phyloP scores from a whole-genome alignment of 768 basidiomycete species.

The Infundibulicybe gibba region DNA sequence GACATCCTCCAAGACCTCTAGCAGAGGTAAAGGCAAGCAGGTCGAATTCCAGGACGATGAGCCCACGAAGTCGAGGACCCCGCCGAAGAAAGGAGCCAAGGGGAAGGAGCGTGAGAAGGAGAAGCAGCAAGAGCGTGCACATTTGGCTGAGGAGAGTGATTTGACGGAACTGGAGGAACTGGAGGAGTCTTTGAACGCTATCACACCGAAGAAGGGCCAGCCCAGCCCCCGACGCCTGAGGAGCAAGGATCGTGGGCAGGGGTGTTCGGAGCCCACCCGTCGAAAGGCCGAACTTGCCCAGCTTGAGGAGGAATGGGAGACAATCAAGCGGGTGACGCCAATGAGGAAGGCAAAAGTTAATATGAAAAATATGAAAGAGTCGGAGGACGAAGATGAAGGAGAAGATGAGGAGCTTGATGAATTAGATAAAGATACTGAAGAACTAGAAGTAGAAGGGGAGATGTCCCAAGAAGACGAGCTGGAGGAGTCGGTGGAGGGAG shows the following conservation, averaged over 20 bases:
- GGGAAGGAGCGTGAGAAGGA: conserved; percentile 24
- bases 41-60: conserved; percentile 65
- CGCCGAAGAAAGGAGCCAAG: conserved; percentile 22
- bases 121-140: conserved; percentile 16
- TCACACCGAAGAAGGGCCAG: conserved; percentile 17
- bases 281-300: conserved; percentile 10
- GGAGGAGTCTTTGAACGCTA: conserved; percentile 27
- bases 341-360: conserved; percentile 52
- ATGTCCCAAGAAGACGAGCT: conserved; percentile 12
- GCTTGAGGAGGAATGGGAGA: conserved; percentile 10
- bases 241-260: not conserved
- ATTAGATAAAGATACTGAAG: not conserved
- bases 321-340: conserved; percentile 40
- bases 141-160: conserved; percentile 55
- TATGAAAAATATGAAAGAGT: conserved; percentile 33
- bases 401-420: conserved; percentile 21
- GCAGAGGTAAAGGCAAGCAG: conserved; percentile 55
- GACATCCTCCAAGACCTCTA: conserved; percentile 9
- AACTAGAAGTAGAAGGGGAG: conserved; percentile 23
- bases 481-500: conserved; percentile 25
- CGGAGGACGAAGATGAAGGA: conserved; percentile 31
- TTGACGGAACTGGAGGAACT: conserved; percentile 64
- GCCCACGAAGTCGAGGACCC: conserved; percentile 27
- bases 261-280: conserved; percentile 9
- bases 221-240: conserved; percentile 50